Evolutionary conservation across 768 basidiomycete genomes (phyloP), one percentile per base, ranked within the genome.

Genomic region (Suillus clintonianus): DNA sequence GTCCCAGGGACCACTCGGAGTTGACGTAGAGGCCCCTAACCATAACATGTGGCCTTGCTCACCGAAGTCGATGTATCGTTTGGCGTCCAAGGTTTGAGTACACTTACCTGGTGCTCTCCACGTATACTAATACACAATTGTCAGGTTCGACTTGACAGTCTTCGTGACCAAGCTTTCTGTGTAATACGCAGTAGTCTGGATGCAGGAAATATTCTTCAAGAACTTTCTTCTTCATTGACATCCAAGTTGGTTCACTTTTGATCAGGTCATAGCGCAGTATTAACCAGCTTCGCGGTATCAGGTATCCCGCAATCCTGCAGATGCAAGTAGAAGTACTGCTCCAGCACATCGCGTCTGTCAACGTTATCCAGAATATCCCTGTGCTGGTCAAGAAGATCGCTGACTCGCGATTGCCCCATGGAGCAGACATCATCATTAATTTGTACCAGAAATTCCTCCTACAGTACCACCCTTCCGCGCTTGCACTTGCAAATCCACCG

Each of bases 21-120:
- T 42, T 4, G 9, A 15, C 2, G 53, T 14, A 45, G 32, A 57
- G 19, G 64, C 45, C 5, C 32, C 15, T 2, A 51, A 47, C 13
- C 24, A 47, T 17, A 8, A 45, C 1, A 62, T 42, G 10, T 62
- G 66, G 6, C 55, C 37, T 17, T 81, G 80, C 51, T 82, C 80
- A 3, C 77, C 80, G 0, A 82, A 82, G 58, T 81, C 80, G 0
- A 81, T 82, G 77, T 82, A 80, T 62, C 75, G 77, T 14, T 69
- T 82, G 10, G 80, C 81, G 4, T 68, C 67, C 34, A 80, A 81
- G 73, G 81, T 78, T 7, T 15, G 65, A 63, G 14, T 53, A 4
- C 2, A 0, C 11, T 0, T 11, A 19, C 39, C 10, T 5, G n/a
- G 9, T 5, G 11, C n/a, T 3, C 19, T 56, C 27, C 15, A 6